Conservation (phyloP, 441 rosid genomes). For the Adansonia rubrostipa region DNA sequence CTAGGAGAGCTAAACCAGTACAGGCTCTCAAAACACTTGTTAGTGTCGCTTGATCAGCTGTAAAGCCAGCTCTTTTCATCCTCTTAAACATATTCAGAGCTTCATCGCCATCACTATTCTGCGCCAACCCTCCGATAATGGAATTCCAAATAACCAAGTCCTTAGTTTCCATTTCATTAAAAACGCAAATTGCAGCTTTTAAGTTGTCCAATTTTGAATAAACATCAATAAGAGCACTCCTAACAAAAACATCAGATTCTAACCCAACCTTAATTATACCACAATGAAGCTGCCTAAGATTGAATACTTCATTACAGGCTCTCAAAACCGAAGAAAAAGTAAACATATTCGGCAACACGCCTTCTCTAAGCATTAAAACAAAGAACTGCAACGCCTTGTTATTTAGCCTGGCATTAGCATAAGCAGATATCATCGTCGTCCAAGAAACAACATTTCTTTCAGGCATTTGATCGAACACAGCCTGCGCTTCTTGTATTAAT, state of each 20-base stretch:
- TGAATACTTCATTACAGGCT: conserved; percentile 46
- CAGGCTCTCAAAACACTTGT: conserved; percentile 78
- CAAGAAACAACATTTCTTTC: conserved; percentile 65
- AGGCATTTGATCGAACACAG: conserved; percentile 67
- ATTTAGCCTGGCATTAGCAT: conserved; percentile 42
- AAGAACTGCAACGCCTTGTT: conserved; percentile 53
- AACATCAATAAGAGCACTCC: conserved; percentile 76
- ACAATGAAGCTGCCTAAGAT: conserved; percentile 63
- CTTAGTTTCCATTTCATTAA: conserved; percentile 58
- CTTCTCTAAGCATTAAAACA: conserved; percentile 60
- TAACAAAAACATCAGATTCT: conserved; percentile 66
- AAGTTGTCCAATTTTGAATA: conserved; percentile 60
- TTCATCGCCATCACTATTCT: conserved; percentile 58
- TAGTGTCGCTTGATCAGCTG: conserved; percentile 57
- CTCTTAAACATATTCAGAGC: conserved; percentile 64
- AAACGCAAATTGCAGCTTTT: conserved; percentile 47
- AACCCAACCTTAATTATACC: conserved; percentile 57
- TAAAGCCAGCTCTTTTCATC: conserved; percentile 68
- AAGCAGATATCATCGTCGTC: conserved; percentile 77
- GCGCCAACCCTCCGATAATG: conserved; percentile 69
- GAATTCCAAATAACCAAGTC: conserved; percentile 82
- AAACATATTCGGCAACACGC: conserved; percentile 68
- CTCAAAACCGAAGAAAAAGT: conserved; percentile 71
- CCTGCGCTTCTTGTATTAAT: conserved; percentile 48
- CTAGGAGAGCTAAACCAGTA: conserved; percentile 61